Base-by-base conservation (phyloP, 163 green algal genomes). In the Volvox carteri region DNA sequence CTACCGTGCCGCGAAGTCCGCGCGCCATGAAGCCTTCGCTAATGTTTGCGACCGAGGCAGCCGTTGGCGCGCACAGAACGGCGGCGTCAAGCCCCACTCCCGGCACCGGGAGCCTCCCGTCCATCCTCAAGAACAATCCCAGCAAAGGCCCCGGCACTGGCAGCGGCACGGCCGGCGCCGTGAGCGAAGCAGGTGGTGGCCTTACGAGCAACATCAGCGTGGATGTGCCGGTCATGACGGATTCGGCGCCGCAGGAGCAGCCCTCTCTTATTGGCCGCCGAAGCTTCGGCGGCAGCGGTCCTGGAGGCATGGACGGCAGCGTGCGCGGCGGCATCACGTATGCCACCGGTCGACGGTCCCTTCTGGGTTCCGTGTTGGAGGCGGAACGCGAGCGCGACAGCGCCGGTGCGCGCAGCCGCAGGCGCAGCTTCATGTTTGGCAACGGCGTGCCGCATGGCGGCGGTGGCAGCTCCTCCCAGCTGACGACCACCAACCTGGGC, bases 341-440 rank as follows among this genome's bases (percentile, higher is more conserved):
- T 30, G n/a, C 75, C n/a, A 56, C 41, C 48, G 42, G 33, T 30
- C 42, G 48, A 9, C 75, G 75, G 12, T 80, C 65, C 33, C 46
- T 87, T 33, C 81, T 87, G 33, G 81, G 81, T 35, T 79, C 81
- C 4, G 48, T 87, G 0, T 50, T 87, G 35, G 68, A 79, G 23
- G 81, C 81, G 23, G 81, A 87, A 46, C 65, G 60, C 5, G 62
- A 78, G 42, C 79, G 62, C 21, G 79, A 78, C 44, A 70, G 4
- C 30, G 44, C 0, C 30, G 67, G n/a, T 19, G n/a, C n/a, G n/a
- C 79, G 79, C 42, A 86, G 79, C 33, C 79, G 79, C 28, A 28
- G 79, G 41, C 79, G 79, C 7, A 86, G 79, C 42, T 86, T 86
- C 46, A 86, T 86, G 79, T 86, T 86, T 46, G 79, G 79, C 30